Evolutionary conservation across 2,329 filamentous ascomycete genomes (phyloP).

Genomic region (Lizonia empirigonia): DNA sequence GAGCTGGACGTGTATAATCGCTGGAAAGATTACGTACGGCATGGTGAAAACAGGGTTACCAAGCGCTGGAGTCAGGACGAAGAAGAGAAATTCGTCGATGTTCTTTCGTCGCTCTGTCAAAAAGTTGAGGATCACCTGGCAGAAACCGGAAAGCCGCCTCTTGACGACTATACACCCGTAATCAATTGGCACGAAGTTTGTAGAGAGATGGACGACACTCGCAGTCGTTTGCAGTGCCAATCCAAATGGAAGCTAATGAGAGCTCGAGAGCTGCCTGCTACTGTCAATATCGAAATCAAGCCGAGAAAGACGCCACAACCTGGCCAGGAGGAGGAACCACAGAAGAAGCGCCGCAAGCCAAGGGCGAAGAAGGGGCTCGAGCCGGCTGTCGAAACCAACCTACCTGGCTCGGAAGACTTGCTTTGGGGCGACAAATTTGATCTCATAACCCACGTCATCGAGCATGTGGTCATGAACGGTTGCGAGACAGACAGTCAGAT

Average conservation of each 20-base stretch:
- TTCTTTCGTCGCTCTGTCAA: constrained; percentile 60
- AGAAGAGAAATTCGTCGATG: constrained; percentile 58
- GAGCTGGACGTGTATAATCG: constrained; percentile 71
- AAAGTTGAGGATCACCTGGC: constrained; percentile 51
- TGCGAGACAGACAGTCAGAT: constrained; percentile 39
- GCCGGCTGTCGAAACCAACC: background rate
- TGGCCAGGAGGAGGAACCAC: background rate
- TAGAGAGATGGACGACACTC: constrained; percentile 63
- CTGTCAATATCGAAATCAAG: constrained; percentile 22
- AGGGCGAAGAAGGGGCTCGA: background rate
- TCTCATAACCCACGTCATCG: constrained; percentile 45
- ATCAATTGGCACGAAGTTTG: constrained; percentile 72
- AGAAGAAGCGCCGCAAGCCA: constrained; percentile 2
- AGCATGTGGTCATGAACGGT: constrained; percentile 10
- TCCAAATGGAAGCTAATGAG: constrained; percentile 65
- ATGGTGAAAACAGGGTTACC: constrained; percentile 58
- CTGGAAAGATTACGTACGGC: constrained; percentile 70
- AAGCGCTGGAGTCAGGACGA: constrained; percentile 67
- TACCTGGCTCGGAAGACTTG: constrained; percentile 39
- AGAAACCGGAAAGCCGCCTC: constrained; percentile 22
- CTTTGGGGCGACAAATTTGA: constrained; percentile 51
- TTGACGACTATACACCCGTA: constrained; percentile 53
- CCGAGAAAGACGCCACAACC: constrained; percentile 6
- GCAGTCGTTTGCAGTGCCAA: constrained; percentile 70
- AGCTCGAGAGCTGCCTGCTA: constrained; percentile 13